Percentiles rank a stretch among this genome's conserved stretches.
These are phyloP conservation scores for Neolentinus lepideus DNA, from an alignment of 1,284 basidiomycete species.

Conservation along the genomic window DNA sequence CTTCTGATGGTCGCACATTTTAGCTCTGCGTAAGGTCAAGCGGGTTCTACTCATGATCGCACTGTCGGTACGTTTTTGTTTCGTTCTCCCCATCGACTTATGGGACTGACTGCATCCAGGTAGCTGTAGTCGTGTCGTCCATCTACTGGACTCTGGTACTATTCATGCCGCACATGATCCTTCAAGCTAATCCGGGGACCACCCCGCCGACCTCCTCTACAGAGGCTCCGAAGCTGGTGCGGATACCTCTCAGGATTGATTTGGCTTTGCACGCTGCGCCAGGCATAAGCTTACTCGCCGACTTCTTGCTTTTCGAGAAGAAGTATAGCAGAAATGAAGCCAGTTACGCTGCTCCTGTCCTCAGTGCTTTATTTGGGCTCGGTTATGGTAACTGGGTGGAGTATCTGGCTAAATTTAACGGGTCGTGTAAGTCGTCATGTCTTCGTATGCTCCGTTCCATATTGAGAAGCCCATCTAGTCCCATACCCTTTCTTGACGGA, in stretches of 20 bases:
- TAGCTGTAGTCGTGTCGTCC: slow-evolving; percentile 58
- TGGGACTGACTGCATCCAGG: slow-evolving; percentile 24
- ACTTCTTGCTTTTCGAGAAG: slow-evolving; percentile 65
- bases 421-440: slow-evolving; percentile 45
- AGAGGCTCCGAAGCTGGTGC: slow-evolving; percentile 27
- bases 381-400: slow-evolving; percentile 67
- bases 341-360: slow-evolving; percentile 34
- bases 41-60: slow-evolving; percentile 52
- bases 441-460: not conserved
- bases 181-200: slow-evolving; percentile 22
- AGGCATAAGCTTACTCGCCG: slow-evolving; percentile 48
- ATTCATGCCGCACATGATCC: slow-evolving; percentile 45
- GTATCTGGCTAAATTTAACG: slow-evolving; percentile 54
- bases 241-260: slow-evolving; percentile 58
- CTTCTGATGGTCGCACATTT: slow-evolving; percentile 3
- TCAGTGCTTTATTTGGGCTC: slow-evolving; percentile 34
- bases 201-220: slow-evolving; percentile 30
- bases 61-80: slow-evolving; percentile 41
- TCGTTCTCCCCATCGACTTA: slow-evolving; percentile 1
- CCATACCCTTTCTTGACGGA: slow-evolving; percentile 79
- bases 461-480: slow-evolving; percentile 32
- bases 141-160: slow-evolving; percentile 69
- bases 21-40: slow-evolving; percentile 41
- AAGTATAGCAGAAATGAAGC: slow-evolving; percentile 47
- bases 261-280: slow-evolving; percentile 64